Conservation (phyloP, 495 filamentous ascomycete genomes). For the Cercophora sp. region DNA sequence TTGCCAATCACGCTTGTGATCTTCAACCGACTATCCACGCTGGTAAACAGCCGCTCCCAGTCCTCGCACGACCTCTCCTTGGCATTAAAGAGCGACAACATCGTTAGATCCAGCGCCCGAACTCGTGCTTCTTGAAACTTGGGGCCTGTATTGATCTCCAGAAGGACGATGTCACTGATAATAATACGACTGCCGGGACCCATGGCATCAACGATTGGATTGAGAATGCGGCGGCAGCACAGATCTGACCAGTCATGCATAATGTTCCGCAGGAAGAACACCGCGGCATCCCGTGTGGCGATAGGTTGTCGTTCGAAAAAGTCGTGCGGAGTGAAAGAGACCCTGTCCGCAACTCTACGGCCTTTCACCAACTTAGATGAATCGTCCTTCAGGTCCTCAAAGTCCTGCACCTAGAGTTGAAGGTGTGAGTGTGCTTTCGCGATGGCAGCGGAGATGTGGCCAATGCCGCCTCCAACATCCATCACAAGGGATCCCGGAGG, state of each 20-base stretch:
- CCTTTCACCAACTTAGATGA: neutral
- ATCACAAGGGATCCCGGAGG: constrained; percentile 25
- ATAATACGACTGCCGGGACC: constrained; percentile 29
- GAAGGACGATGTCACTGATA: constrained; percentile 32
- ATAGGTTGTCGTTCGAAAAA: constrained; percentile 37
- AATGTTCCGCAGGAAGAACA: constrained; percentile 38
- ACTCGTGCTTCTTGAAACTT: constrained; percentile 9
- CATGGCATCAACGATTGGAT: constrained; percentile 32
- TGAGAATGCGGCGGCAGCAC: constrained; percentile 31
- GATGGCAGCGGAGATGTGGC: constrained; percentile 34
- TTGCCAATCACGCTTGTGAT: constrained; percentile 11
- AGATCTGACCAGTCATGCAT: constrained; percentile 45
- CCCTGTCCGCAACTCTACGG: constrained; percentile 7
- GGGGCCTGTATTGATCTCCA: constrained; percentile 20
- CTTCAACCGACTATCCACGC: constrained; percentile 10
- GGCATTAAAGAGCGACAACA: constrained; percentile 19
- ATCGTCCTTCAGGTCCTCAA: constrained; percentile 14
- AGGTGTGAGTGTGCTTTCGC: constrained; percentile 30
- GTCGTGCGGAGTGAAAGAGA: constrained; percentile 32
- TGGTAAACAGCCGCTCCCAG: constrained; percentile 16
- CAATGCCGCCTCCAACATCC: constrained; percentile 43
- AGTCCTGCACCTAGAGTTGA: constrained; percentile 38
- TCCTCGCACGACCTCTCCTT: constrained; percentile 11
- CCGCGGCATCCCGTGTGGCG: constrained; percentile 15
- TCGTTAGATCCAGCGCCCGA: constrained; percentile 17